phyloP scores from a whole-genome alignment of 495 filamentous ascomycete species.

The Penicillium nucicola region DNA sequence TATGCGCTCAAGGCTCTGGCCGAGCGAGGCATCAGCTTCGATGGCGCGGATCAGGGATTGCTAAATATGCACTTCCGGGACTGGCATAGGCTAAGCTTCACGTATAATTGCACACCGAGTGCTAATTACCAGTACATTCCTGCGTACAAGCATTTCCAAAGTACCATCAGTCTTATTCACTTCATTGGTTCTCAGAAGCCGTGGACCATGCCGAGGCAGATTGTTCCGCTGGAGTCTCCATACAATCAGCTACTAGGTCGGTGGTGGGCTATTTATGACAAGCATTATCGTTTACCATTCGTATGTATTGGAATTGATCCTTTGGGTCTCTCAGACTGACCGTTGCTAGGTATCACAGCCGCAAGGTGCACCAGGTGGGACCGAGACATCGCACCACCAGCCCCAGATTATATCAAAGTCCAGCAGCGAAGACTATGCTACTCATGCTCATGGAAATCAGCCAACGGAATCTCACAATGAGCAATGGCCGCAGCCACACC shows the following conservation, averaged over 20 bases:
- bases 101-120: constrained; percentile 94
- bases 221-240: constrained; percentile 54
- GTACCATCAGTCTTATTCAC: constrained; percentile 81
- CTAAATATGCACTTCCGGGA: constrained; percentile 91
- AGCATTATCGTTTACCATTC: constrained; percentile 60
- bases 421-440: not conserved
- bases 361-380: not conserved
- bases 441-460: not conserved
- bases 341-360: constrained; percentile 11
- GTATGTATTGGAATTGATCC: constrained; percentile 12
- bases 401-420: no score
- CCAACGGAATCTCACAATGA: not conserved
- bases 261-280: constrained; percentile 94
- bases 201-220: constrained; percentile 69
- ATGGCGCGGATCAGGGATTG: constrained; percentile 95
- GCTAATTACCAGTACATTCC: constrained; percentile 94
- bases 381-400: not conserved
- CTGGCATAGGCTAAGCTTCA: constrained; percentile 88
- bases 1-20: constrained; percentile 80
- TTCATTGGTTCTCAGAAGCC: constrained; percentile 93
- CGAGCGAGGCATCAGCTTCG: constrained; percentile 84
- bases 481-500: constrained; percentile 6
- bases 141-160: constrained; percentile 89
- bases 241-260: constrained; percentile 75
- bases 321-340: constrained; percentile 9